phyloP scores from a whole-genome alignment of 2,329 filamentous ascomycete species.

The Hymenoscyphus salicellus region DNA sequence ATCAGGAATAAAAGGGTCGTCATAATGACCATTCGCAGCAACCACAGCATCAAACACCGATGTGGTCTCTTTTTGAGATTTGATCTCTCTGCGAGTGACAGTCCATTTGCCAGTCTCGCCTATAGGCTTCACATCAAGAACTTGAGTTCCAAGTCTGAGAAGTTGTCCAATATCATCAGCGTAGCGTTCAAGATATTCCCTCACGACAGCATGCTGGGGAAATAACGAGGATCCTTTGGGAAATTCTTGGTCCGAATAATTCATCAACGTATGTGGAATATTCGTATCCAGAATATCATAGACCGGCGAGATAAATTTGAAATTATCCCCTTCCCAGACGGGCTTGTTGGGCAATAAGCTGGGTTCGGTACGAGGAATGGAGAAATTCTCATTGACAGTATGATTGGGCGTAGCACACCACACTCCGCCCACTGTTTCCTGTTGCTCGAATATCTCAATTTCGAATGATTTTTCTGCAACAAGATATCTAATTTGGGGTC shows the following conservation, averaged over 20 bases:
- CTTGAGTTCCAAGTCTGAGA: not conserved
- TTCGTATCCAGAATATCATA: slow-evolving; percentile 2
- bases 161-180: not conserved
- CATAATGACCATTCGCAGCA: slow-evolving; percentile 3
- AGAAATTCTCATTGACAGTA: not conserved
- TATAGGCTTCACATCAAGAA: not conserved
- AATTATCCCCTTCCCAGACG: not conserved
- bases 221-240: slow-evolving; percentile 1
- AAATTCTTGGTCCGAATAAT: slow-evolving; percentile 1
- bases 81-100: not conserved
- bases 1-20: slow-evolving; percentile 1
- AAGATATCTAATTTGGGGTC: not conserved
- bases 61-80: not conserved
- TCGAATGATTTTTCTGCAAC: not conserved
- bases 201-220: not conserved
- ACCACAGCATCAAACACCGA: slow-evolving; percentile 1
- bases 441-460: not conserved
- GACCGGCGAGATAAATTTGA: slow-evolving; percentile 1
- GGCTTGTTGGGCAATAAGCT: not conserved
- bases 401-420: not conserved
- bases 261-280: slow-evolving; percentile 4
- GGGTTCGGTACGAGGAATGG: not conserved
- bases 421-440: not conserved
- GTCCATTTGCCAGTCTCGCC: not conserved
- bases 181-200: not conserved